Evolutionary conservation across 2,329 filamentous ascomycete species (phyloP), one percentile per base, ranked within the genome.

Genomic region (Colletotrichum abscissum): DNA sequence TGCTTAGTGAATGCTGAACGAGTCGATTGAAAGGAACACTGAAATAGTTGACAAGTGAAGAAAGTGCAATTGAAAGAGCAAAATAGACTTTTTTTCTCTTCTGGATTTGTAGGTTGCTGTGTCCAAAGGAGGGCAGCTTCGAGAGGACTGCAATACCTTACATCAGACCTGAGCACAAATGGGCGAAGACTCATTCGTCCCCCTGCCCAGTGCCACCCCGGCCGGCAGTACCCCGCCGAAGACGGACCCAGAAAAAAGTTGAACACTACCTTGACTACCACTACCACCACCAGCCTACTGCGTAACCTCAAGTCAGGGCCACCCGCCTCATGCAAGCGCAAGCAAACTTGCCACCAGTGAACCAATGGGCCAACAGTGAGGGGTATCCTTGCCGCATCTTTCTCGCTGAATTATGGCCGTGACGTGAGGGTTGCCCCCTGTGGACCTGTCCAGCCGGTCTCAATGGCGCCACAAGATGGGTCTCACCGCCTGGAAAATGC

Each of bases 111-210:
- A 62, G 67, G 35, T 38, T 70, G 62, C 30, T 57, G 62, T 46
- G 56, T 65, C 42, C 56, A 28, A 64, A 64, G 49, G 55, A 56
- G 67, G 38, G 64, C 33, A 72, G 46, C 55, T 70, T 72, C 55
- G 59, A 73, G 59, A 73, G 22, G 55, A 57, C 66, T 42, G 55
- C 63, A n/a, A 35, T 70, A 26, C 46, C 65, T 62, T 62, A 66
- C 33, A 26, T 9, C 26, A 19, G 42, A 49, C 38, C 38, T 63
- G 60, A 63, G 46, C 46, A 54, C 62, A 46, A 70, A 65, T 70
- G 67, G 28, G 66, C 70, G 60, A 73, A 70, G 67, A 71, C 71
- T 70, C 71, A 73, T 73, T 71, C 49, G 59, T 65, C 46, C 62
- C 68, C 68, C 56, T 71, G 60, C 55, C 35, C 24, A 54, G 30